Percentiles rank a stretch among this genome's conserved stretches.
Evolutionary conservation across 371 early-diverging fungal species (phyloP).

Genomic region (Basidiobolus meristosporus): DNA sequence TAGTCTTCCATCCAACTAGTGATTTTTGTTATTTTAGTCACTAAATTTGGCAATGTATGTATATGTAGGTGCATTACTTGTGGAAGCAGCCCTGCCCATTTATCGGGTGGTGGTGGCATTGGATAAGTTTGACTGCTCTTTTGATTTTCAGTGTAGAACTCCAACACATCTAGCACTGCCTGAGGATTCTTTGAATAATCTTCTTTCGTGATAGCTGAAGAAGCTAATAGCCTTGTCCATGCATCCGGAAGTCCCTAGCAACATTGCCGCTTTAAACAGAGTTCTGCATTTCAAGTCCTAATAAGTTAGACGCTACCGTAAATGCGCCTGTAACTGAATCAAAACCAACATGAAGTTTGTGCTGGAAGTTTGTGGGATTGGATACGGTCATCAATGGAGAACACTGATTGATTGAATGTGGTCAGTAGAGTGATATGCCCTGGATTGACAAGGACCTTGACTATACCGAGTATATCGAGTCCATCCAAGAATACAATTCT

Average conservation of each 20-base stretch:
- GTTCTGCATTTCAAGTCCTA: no score
- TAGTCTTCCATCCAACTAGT: no score
- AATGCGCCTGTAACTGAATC: constrained; percentile 85
- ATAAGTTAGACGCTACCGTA: no score
- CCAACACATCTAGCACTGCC: constrained; percentile 87
- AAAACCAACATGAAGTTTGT: constrained; percentile 92
- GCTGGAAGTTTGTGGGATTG: constrained; percentile 85
- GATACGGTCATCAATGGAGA: constrained; percentile 77
- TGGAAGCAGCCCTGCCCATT: no score
- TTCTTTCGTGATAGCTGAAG: constrained; percentile 83
- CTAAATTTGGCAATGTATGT: no score
- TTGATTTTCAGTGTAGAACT: constrained; percentile 65
- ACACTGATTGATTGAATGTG: constrained; percentile 17
- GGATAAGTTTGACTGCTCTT: no score
- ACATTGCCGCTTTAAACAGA: background rate
- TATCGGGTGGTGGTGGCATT: no score
- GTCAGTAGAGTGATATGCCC: no score
- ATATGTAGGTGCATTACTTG: no score
- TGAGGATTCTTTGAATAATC: constrained; percentile 92
- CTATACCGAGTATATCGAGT: constrained; percentile 68
- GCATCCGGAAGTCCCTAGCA: constrained; percentile 75
- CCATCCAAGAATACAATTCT: constrained; percentile 92
- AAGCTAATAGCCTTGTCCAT: constrained; percentile 77
- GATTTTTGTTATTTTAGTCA: no score
- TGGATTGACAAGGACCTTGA: no score